Evolutionary conservation across 148 eudicot genomes (phyloP).

Genomic region (Arbutus unedo): DNA sequence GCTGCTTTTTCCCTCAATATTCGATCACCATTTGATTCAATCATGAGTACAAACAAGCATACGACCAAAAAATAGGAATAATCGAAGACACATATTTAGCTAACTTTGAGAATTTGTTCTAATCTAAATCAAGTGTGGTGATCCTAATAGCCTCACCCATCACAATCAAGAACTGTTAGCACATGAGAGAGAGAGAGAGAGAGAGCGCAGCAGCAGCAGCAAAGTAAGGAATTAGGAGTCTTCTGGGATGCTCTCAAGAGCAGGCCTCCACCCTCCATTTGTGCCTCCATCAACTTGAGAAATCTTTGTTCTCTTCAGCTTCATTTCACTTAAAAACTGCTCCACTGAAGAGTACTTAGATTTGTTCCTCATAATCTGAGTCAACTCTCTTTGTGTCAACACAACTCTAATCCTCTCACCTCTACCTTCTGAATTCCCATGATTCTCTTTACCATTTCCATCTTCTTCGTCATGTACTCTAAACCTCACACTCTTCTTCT

Average conservation of each 20-base stretch:
- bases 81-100: background rate
- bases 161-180: background rate
- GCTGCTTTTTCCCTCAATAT: too few species aligned
- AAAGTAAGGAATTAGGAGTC: background rate
- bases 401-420: constrained; percentile 23
- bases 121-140: background rate
- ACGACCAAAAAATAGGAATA: background rate
- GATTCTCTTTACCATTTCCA: too few species aligned
- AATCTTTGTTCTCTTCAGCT: constrained; percentile 4
- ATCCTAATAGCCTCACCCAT: background rate
- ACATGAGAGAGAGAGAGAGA: background rate
- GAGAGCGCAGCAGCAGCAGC: too few species aligned
- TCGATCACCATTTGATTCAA: too few species aligned
- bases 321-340: constrained; percentile 11
- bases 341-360: constrained; percentile 2
- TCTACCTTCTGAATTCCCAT: constrained; percentile 1
- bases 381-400: constrained; percentile 22
- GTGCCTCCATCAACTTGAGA: background rate
- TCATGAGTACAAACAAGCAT: too few species aligned
- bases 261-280: constrained; percentile 8
- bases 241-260: constrained; percentile 14
- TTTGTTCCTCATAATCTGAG: constrained; percentile 3
- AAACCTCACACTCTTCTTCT: background rate
- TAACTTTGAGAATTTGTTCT: background rate
- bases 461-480: background rate